Evolutionary conservation across 805 yeast species (phyloP).

Genomic region (Candida xiaguanensis): DNA sequence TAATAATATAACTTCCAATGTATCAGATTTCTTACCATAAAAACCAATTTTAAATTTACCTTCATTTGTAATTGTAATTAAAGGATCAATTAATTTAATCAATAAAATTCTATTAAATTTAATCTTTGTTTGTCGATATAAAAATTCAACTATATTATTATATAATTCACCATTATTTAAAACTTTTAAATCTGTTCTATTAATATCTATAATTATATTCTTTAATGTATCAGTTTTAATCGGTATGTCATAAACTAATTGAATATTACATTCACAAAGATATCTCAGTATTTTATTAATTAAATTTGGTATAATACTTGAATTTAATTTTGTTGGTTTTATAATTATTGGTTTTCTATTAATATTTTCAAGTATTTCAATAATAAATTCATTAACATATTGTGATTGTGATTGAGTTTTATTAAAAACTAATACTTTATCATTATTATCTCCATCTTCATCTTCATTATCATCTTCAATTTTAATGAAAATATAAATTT

Average conservation of each 20-base stretch:
- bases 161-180: slow-evolving; percentile 11
- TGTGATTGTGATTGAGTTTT: slow-evolving; percentile 5
- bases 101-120: slow-evolving; percentile 19
- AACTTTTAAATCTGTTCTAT: slow-evolving; percentile 15
- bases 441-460: too few species aligned
- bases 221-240: slow-evolving; percentile 16
- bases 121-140: slow-evolving; percentile 18
- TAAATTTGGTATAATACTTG: slow-evolving; percentile 9
- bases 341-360: slow-evolving; percentile 10
- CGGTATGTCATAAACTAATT: slow-evolving; percentile 5
- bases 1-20: slow-evolving; percentile 9
- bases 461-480: background rate
- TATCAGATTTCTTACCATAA: slow-evolving; percentile 4
- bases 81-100: slow-evolving; percentile 15
- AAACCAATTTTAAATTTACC: slow-evolving; percentile 20
- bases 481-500: slow-evolving; percentile 6
- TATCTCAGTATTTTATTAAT: slow-evolving; percentile 8
- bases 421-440: slow-evolving; percentile 5
- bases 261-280: slow-evolving; percentile 3
- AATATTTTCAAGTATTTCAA: slow-evolving; percentile 10
- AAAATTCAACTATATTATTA: slow-evolving; percentile 16
- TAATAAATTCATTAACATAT: slow-evolving; percentile 5
- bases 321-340: slow-evolving; percentile 7
- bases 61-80: slow-evolving; percentile 19
- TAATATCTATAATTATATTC: slow-evolving; percentile 20